Conservation (phyloP, 2,329 filamentous ascomycete genomes). For the Whalleya microplaca region DNA sequence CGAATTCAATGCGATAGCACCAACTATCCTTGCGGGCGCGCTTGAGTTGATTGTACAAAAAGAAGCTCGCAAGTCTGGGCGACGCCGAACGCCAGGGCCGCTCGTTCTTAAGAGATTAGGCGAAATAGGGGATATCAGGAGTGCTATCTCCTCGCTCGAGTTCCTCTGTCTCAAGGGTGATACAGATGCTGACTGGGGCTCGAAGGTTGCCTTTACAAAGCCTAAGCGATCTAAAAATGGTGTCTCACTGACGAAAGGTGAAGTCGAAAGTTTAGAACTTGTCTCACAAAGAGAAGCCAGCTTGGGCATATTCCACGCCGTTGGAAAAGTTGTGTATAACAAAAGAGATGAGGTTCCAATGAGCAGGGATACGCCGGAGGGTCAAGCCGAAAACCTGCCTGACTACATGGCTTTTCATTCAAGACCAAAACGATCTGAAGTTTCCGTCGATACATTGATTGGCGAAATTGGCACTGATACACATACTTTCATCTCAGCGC, state of each 20-base stretch:
- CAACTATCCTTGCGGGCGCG: constrained; percentile 83
- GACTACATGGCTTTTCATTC: constrained; percentile 59
- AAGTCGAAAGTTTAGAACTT: constrained; percentile 77
- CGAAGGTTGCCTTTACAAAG: constrained; percentile 72
- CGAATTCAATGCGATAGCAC: constrained; percentile 91
- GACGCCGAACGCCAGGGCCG: constrained; percentile 76
- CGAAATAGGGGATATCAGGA: constrained; percentile 89
- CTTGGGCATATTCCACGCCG: constrained; percentile 92
- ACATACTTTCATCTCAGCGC: constrained; percentile 82
- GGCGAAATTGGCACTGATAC: constrained; percentile 94
- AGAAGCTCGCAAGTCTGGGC: constrained; percentile 77
- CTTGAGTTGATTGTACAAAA: constrained; percentile 82
- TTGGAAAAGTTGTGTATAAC: constrained; percentile 96
- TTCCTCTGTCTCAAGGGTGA: constrained; percentile 88
- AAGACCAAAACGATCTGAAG: constrained; percentile 65
- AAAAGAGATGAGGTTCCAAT: constrained; percentile 69
- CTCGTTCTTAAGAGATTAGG: constrained; percentile 78
- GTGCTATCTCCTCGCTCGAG: constrained; percentile 87
- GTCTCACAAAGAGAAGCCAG: constrained; percentile 87
- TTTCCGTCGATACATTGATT: constrained; percentile 75
- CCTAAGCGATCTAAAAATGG: constrained; percentile 63
- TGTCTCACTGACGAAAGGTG: constrained; percentile 70
- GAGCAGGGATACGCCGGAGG: constrained; percentile 38
- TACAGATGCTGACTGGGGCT: constrained; percentile 72
- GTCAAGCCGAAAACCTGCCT: constrained; percentile 60